These are phyloP conservation scores for Simmondsia chinensis DNA, from an alignment of 148 eudicot species.

Conservation along the genomic window DNA sequence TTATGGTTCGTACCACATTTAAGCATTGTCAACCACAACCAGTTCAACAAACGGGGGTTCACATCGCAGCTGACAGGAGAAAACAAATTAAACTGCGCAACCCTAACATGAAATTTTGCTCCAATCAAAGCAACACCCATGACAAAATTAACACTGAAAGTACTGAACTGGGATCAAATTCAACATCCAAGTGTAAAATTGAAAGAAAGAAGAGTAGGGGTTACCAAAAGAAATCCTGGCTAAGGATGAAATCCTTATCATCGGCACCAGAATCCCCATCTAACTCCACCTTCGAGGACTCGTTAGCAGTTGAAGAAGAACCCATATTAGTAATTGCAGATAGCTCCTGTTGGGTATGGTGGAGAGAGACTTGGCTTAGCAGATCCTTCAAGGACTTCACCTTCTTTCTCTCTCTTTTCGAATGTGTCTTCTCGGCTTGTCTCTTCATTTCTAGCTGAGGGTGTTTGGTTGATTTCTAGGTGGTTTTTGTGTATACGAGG, in stretches of 20 bases:
- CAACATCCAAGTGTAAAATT: too few species aligned
- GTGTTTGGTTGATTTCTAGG: too few species aligned
- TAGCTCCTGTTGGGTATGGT: slow-evolving; percentile 9
- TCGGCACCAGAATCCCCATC: slow-evolving; percentile 18
- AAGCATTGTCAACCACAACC: too few species aligned
- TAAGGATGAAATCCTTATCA: slow-evolving; percentile 62
- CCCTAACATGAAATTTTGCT: too few species aligned
- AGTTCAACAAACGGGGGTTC: too few species aligned
- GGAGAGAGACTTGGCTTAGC: slow-evolving; percentile 29
- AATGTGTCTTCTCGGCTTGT: slow-evolving; percentile 15
- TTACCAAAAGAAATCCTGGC: slow-evolving; percentile 96
- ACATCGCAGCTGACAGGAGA: too few species aligned
- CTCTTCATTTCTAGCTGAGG: too few species aligned
- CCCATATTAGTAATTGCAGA: too few species aligned
- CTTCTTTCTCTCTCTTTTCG: slow-evolving; percentile 10
- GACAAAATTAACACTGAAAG: slow-evolving; percentile 3
- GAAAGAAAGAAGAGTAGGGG: not conserved
- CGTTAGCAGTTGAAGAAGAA: too few species aligned
- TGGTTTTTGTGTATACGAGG: too few species aligned
- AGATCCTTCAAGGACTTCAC: slow-evolving; percentile 27
- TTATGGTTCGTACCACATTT: too few species aligned
- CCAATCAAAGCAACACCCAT: not conserved
- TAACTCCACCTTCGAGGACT: slow-evolving; percentile 5
- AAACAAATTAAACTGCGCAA: too few species aligned
- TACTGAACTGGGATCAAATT: not conserved